Percentiles rank a stretch among this genome's conserved stretches.
Conservation (phyloP, 306 rosid genomes). For the Cajanus cajan region DNA sequence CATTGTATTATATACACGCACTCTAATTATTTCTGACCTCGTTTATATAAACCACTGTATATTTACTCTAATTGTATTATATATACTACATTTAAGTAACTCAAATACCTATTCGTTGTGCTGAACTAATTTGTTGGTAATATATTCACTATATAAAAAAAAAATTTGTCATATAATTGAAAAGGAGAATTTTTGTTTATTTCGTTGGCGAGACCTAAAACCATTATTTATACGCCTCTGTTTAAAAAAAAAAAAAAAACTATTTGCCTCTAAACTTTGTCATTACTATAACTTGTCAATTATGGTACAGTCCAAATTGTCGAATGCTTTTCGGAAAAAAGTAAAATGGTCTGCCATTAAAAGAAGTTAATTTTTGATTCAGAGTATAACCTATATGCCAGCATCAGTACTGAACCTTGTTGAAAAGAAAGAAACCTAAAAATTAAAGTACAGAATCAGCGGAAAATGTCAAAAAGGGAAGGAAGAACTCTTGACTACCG, state of each 20-base stretch:
- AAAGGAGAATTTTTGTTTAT: background rate
- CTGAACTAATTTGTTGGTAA: no score
- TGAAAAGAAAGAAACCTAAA: background rate
- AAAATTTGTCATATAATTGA: no score
- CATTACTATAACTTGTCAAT: conserved; percentile 31
- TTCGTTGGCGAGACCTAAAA: background rate
- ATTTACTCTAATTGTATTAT: no score
- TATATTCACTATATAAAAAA: no score
- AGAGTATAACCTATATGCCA: background rate
- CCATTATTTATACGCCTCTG: background rate
- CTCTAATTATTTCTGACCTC: no score
- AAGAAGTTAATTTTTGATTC: conserved; percentile 31
- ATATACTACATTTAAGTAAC: no score
- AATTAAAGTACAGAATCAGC: background rate
- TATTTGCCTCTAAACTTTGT: conserved; percentile 8
- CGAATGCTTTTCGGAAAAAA: conserved; percentile 23
- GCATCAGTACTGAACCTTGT: background rate
- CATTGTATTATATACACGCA: no score
- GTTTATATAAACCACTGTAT: no score
- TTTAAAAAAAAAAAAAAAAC: background rate
- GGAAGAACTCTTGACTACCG: background rate
- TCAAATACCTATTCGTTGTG: no score
- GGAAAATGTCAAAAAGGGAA: conserved; percentile 23
- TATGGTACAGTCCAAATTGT: conserved; percentile 12
- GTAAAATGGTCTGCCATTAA: conserved; percentile 22